Conservation (phyloP, 2,329 filamentous ascomycete genomes). For the Metarhizium anisopliae region DNA sequence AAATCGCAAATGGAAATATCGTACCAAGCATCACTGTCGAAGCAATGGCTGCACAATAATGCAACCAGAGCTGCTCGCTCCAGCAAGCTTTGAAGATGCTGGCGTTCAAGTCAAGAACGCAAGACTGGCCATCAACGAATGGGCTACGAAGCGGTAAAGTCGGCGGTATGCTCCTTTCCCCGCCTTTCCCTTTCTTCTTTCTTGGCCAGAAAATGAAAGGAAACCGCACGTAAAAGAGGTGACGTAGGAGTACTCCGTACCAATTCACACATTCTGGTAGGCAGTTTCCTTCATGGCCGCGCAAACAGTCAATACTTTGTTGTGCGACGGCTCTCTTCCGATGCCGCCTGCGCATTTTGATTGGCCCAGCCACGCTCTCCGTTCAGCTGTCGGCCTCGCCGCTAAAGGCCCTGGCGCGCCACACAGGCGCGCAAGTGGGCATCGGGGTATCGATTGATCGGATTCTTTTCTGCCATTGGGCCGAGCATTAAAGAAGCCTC, state of each 20-base stretch:
- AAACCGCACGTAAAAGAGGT: no score
- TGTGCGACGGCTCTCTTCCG: no score
- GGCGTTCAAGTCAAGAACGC: slow-evolving; percentile 15
- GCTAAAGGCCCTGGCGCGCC: not conserved
- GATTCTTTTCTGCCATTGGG: not conserved
- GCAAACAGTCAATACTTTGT: not conserved
- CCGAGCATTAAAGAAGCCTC: not conserved
- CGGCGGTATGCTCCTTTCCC: slow-evolving; percentile 2
- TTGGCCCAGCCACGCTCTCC: not conserved
- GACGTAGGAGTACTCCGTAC: no score
- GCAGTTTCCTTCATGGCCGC: not conserved
- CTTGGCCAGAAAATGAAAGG: no score
- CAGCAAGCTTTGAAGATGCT: slow-evolving; percentile 16
- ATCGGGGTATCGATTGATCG: not conserved
- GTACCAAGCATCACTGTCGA: slow-evolving; percentile 19
- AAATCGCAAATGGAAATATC: slow-evolving; percentile 13
- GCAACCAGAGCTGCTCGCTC: slow-evolving; percentile 20
- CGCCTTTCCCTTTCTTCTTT: slow-evolving; percentile 2
- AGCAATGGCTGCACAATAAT: slow-evolving; percentile 17
- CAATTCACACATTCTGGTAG: no score
- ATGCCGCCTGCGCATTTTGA: not conserved
- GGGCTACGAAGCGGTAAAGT: slow-evolving; percentile 19
- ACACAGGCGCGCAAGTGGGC: not conserved
- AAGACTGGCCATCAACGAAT: slow-evolving; percentile 19
- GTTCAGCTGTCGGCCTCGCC: not conserved